Evolutionary conservation across 208 protist genomes (phyloP), one percentile per base, ranked within the genome.

Genomic region (Trypanosoma rangeli): DNA sequence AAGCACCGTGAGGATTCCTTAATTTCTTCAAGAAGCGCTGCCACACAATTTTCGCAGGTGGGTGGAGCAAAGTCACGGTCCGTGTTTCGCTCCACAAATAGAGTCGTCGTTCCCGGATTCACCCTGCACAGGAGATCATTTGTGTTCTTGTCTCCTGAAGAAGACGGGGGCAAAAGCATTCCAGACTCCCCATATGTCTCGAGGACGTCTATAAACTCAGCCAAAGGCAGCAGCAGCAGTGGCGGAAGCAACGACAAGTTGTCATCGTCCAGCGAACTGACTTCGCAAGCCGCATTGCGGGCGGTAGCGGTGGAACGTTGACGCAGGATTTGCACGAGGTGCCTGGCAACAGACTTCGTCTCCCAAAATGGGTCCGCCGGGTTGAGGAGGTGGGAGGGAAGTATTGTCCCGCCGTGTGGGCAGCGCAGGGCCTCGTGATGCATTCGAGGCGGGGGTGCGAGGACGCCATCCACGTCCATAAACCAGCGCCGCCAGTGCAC

Each of bases 301-400:
- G n/a, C 31, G 20, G 28, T 39, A 57, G 26, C 63, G 49, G 50
- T 53, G 74, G 50, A 46, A 39, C 42, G 50, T 13, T 28, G 48
- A 16, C 44, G 42, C 60, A 26, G 55, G 9, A 64, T 22, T 33
- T 22, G 39, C 39, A 42, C 50, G 24, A 75, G 33, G 24, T 65
- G 60, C 10, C 16, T 48, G 10, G 55, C 62, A 4, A 33, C 18
- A 48, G 42, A 48, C 13, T 50, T 58, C 13, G 10, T 53, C 28
- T 88, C 75, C 87, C 90, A 95, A 79, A 92, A 91, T 48, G 64
- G 42, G 44, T 92, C 83, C 3, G 76, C 74, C 15, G 87, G 87
- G 70, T 95, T 92, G 24, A 95, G 72, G 71, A 85, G 86, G 44
- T 68, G 28, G n/a, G 83, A 31, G 22, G 86, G 64, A 52, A 92